Evolutionary conservation across 2,329 filamentous ascomycete genomes (phyloP), one percentile per base, ranked within the genome.

Genomic region (Pseudogymnoascus sp.): DNA sequence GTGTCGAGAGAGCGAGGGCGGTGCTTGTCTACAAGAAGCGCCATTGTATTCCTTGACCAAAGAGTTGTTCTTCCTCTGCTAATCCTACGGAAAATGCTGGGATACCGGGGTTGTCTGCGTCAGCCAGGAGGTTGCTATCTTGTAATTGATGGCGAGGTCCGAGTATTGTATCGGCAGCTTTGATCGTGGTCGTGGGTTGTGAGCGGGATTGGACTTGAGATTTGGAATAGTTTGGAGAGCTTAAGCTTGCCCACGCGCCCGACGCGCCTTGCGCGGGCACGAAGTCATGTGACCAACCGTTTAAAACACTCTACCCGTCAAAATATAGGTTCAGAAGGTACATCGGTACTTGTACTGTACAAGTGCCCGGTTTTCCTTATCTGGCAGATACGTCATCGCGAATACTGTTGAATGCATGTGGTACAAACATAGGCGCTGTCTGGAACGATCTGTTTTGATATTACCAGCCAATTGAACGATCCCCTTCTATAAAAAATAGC

Each of bases 1-100:
- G 82, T 78, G 66, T 93, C 89, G 0, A 95, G 83, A 33, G 87
- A 89, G 67, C 88, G 84, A 4, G 90, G 90, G 26, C 86, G 80
- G 71, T 89, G 86, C 70, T 89, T 89, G 72, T 89, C 87, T 65
- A 89, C 86, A 68, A 89, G 87, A 67, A 90, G 82, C 60, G 86
- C 85, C 85, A 88, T 88, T 50, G 5, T 65, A 35, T 26, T 26
- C 67, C 40, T 50, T 11, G 31, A 62, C 17, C n/a, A 19, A 40
- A 40, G 35, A 40, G 35, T 6, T 40, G 21, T 40, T 40, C 35
- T 60, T 60, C 31, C n/a, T 21, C 17, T 17, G 15, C 26, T 11
- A 57, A 35, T 57, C 10, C 10, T 33, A 19, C 11, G 28, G 17
- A 21, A 21, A 33, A n/a, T 28, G n/a, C 4, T 57, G 6, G 35